Evolutionary conservation across 257 asterid species (phyloP).

Genomic region (Verbena officinalis): DNA sequence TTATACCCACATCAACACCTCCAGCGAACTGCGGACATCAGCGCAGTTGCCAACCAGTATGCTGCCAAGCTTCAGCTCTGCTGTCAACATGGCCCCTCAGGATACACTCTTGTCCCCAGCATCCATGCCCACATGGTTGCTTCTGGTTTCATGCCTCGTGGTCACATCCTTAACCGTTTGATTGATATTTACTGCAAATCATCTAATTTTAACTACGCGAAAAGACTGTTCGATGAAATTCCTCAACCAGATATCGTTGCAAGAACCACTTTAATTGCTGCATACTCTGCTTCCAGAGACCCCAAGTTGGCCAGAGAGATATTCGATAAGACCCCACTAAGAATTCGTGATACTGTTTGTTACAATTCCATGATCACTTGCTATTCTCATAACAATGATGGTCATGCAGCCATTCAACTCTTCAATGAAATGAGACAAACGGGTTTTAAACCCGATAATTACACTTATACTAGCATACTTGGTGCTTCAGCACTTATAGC

Average conservation of each 20-base stretch:
- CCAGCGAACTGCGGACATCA: conserved; percentile 28
- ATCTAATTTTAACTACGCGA: conserved; percentile 50
- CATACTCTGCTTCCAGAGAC: conserved; percentile 54
- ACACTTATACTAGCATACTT: conserved; percentile 57
- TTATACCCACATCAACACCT: conserved; percentile 21
- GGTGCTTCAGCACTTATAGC: conserved; percentile 59
- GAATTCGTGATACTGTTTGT: conserved; percentile 54
- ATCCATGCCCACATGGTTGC: conserved; percentile 61
- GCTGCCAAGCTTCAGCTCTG: conserved; percentile 59
- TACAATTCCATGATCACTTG: conserved; percentile 68
- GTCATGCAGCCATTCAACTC: conserved; percentile 54
- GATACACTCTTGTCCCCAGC: conserved; percentile 41
- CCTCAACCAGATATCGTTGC: conserved; percentile 68
- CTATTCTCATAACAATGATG: conserved; percentile 57
- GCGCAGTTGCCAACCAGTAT: conserved; percentile 44
- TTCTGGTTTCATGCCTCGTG: conserved; percentile 59
- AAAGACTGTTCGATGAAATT: conserved; percentile 62
- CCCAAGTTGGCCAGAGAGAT: conserved; percentile 47
- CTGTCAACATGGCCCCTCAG: conserved; percentile 40
- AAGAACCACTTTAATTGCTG: conserved; percentile 63
- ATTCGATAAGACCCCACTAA: conserved; percentile 49
- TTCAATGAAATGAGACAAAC: conserved; percentile 56
- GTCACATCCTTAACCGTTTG: conserved; percentile 61
- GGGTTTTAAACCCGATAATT: conserved; percentile 51
- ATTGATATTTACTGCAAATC: conserved; percentile 54